phyloP scores from a whole-genome alignment of 2,329 filamentous ascomycete genomes.

The Pseudogymnoascus sp. region DNA sequence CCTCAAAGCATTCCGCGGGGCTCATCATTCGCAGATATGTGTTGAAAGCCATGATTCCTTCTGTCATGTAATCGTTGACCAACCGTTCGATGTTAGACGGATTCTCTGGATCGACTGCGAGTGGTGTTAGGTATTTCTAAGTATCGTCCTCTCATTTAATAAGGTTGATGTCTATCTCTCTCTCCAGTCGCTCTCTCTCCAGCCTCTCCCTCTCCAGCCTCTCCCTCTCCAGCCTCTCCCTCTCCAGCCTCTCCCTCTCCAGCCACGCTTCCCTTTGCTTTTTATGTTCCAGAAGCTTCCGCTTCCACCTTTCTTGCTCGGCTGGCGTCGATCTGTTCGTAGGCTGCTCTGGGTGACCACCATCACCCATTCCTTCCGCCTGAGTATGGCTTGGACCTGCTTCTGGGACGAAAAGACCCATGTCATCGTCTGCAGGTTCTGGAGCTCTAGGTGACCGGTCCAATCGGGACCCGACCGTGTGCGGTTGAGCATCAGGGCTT shows the following conservation, averaged over 20 bases:
- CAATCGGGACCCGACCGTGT: background rate
- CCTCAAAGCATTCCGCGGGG: background rate
- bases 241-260: background rate
- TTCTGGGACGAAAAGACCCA: background rate
- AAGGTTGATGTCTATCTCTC: constrained; percentile 3
- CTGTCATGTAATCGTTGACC: background rate
- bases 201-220: constrained; percentile 3
- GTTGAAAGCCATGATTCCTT: background rate
- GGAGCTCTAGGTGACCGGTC: background rate
- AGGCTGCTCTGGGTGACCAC: background rate
- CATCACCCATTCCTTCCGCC: background rate
- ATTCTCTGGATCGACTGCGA: background rate
- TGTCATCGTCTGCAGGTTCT: background rate
- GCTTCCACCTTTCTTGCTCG: background rate
- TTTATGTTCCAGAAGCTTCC: background rate
- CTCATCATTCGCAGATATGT: background rate
- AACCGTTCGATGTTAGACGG: background rate
- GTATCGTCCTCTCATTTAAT: background rate
- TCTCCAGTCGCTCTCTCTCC: constrained; percentile 10
- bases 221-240: constrained; percentile 8
- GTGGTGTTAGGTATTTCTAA: background rate
- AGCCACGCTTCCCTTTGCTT: background rate
- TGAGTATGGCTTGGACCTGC: background rate
- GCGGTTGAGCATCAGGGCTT: background rate
- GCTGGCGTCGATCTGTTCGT: background rate